Percentiles rank a stretch among this genome's conserved stretches.
These are phyloP conservation scores for Toxicodendron radicans DNA, from an alignment of 345 rosid genomes.

Conservation along the genomic window DNA sequence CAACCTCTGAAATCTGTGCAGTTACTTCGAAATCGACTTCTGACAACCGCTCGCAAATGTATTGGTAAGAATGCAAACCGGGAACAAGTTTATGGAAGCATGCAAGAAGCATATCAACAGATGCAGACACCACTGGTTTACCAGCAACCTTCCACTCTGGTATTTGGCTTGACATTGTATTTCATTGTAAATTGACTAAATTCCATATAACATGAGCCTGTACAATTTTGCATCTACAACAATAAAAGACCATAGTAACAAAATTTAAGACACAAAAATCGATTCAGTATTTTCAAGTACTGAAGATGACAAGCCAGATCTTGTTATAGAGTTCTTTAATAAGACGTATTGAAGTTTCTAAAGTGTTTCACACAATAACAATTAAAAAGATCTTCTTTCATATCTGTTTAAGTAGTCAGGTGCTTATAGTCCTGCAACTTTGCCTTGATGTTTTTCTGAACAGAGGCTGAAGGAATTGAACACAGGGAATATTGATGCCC, in stretches of 20 bases:
- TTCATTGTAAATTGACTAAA: slow-evolving; percentile 1
- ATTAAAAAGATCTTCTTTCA: neutral
- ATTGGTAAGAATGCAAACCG: slow-evolving; percentile 54
- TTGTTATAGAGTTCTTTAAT: neutral
- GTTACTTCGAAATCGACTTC: slow-evolving; percentile 68
- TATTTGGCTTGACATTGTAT: slow-evolving; percentile 25
- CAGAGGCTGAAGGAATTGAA: slow-evolving; percentile 71
- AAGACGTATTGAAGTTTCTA: neutral
- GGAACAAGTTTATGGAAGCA: slow-evolving; percentile 65
- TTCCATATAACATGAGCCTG: slow-evolving; percentile 4
- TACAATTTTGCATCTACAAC: neutral
- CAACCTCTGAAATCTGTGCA: slow-evolving; percentile 25
- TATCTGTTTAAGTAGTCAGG: neutral
- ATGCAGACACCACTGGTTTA: slow-evolving; percentile 70
- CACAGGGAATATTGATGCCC: slow-evolving; percentile 47
- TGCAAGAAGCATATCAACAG: slow-evolving; percentile 76
- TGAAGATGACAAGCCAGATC: too few species aligned
- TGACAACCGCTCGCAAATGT: slow-evolving; percentile 61
- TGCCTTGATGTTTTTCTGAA: slow-evolving; percentile 4
- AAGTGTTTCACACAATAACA: neutral
- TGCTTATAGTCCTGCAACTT: neutral
- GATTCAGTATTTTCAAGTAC: neutral
- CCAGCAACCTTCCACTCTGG: slow-evolving; percentile 59
- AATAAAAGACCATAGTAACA: neutral
- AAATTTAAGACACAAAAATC: neutral